These are phyloP conservation scores for Botryotinia calthae DNA, from an alignment of 2,329 filamentous ascomycete species.

Conservation along the genomic window DNA sequence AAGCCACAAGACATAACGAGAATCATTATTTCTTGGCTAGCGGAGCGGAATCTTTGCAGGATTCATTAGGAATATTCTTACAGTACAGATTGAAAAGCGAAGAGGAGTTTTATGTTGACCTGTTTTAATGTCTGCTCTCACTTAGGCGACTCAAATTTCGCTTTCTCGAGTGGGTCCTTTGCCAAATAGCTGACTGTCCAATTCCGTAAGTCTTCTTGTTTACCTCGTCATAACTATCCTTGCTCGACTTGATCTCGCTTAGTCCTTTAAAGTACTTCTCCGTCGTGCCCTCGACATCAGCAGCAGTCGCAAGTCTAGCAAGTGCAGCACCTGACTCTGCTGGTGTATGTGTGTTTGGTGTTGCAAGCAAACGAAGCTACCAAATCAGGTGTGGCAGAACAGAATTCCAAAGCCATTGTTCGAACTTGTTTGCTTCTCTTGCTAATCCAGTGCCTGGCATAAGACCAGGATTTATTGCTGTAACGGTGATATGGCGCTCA, in stretches of 20 bases:
- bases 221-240: conserved; percentile 45
- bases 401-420: conserved; percentile 40
- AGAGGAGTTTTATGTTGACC: neutral
- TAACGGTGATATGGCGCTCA: conserved; percentile 41
- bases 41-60: neutral
- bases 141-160: conserved; percentile 15
- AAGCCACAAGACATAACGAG: neutral
- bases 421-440: conserved; percentile 37
- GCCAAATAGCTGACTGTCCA: conserved; percentile 46
- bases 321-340: conserved; percentile 44
- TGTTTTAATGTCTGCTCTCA: neutral
- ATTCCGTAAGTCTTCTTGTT: conserved; percentile 50
- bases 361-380: conserved; percentile 39
- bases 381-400: conserved; percentile 42
- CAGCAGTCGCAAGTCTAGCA: conserved; percentile 42
- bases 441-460: conserved; percentile 49
- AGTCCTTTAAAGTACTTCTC: conserved; percentile 47
- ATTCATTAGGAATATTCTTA: neutral
- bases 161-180: conserved; percentile 4
- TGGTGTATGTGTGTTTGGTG: conserved; percentile 42
- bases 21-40: neutral
- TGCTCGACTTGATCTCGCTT: conserved; percentile 43
- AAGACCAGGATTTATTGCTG: conserved; percentile 47
- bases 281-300: conserved; percentile 39
- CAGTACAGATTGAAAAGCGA: neutral